Evolutionary conservation across 2,329 filamentous ascomycete species (phyloP).

Genomic region (Grosmannia clavigera): DNA sequence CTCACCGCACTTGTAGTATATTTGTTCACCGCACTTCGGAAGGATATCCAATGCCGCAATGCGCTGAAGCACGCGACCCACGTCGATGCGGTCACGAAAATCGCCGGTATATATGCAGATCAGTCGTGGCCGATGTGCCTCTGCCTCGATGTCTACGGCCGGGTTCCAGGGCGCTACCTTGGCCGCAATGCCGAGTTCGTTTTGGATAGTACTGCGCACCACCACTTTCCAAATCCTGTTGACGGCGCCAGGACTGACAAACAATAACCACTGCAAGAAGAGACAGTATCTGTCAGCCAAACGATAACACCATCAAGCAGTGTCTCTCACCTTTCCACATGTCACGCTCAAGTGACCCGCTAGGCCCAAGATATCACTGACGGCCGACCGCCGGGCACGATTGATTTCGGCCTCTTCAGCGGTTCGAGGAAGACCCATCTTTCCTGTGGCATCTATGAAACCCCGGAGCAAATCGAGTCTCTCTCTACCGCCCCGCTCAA

Average conservation of each 20-base stretch:
- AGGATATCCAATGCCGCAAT: constrained; percentile 52
- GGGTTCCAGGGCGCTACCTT: constrained; percentile 53
- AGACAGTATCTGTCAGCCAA: neutral
- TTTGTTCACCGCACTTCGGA: constrained; percentile 28
- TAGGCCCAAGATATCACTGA: constrained; percentile 44
- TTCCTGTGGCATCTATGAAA: constrained; percentile 36
- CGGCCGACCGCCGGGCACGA: constrained; percentile 34
- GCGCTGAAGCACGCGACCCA: constrained; percentile 52
- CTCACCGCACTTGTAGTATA: constrained; percentile 70
- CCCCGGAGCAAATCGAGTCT: constrained; percentile 31
- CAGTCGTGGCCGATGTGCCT: constrained; percentile 35
- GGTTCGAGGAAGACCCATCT: constrained; percentile 20
- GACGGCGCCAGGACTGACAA: constrained; percentile 40
- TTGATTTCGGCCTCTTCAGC: constrained; percentile 34
- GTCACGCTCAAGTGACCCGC: constrained; percentile 47
- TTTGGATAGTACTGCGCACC: constrained; percentile 52
- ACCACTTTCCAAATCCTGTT: constrained; percentile 54
- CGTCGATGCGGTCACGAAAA: constrained; percentile 56
- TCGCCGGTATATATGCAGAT: constrained; percentile 72
- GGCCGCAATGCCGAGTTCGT: constrained; percentile 57
- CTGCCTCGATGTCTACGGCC: constrained; percentile 23
- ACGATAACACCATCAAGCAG: too few relatives aligned
- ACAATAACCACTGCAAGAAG: constrained; percentile 57
- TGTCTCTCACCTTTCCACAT: constrained; percentile 47
- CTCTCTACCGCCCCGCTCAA: constrained; percentile 40